A percentile compares a stretch with the other conserved stretches of the same genome.
Conservation (phyloP, 164 flowering plant genomes). For the Houttuynia cordata region DNA sequence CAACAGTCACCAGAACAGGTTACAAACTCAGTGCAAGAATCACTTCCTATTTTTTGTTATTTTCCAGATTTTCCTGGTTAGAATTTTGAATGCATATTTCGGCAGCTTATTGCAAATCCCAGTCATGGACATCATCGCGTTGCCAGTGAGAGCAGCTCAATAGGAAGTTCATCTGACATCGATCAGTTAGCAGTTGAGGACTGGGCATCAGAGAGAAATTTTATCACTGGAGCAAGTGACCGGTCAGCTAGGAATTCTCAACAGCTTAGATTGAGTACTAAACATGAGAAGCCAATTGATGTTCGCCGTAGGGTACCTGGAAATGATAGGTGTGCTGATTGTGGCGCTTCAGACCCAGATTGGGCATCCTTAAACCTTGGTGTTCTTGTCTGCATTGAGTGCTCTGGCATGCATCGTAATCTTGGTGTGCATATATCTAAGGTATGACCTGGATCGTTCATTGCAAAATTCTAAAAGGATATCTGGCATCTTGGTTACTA, state of each 20-base stretch:
- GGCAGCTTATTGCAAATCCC: slow-evolving; percentile 27
- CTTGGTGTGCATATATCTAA: slow-evolving; percentile 90
- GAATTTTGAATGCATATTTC: slow-evolving; percentile 5
- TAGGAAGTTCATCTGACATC: slow-evolving; percentile 65
- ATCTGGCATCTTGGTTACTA: neutral
- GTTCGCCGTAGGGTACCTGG: slow-evolving; percentile 63
- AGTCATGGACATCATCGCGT: slow-evolving; percentile 13
- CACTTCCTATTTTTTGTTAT: neutral
- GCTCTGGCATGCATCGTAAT: slow-evolving; percentile 98
- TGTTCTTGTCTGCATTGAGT: slow-evolving; percentile 90
- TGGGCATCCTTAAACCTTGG: slow-evolving; percentile 99
- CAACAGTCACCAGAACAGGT: slow-evolving; percentile 52
- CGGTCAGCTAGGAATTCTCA: slow-evolving; percentile 37
- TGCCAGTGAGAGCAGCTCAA: slow-evolving; percentile 55
- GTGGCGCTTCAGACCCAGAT: slow-evolving; percentile 94
- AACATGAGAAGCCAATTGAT: slow-evolving; percentile 73
- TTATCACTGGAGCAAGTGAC: slow-evolving; percentile 31
- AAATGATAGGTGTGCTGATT: slow-evolving; percentile 95
- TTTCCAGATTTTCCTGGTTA: neutral
- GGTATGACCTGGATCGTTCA: slow-evolving; percentile 25
- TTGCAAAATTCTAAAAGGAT: neutral
- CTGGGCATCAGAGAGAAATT: slow-evolving; percentile 35
- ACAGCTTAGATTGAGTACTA: slow-evolving; percentile 39
- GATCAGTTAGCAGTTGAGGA: slow-evolving; percentile 52
- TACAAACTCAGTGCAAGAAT: neutral